A percentile compares a stretch with the other conserved stretches of the same genome.
Evolutionary conservation across 23 red algal genomes (phyloP).

Genomic region (Gracilaria gracilis): DNA sequence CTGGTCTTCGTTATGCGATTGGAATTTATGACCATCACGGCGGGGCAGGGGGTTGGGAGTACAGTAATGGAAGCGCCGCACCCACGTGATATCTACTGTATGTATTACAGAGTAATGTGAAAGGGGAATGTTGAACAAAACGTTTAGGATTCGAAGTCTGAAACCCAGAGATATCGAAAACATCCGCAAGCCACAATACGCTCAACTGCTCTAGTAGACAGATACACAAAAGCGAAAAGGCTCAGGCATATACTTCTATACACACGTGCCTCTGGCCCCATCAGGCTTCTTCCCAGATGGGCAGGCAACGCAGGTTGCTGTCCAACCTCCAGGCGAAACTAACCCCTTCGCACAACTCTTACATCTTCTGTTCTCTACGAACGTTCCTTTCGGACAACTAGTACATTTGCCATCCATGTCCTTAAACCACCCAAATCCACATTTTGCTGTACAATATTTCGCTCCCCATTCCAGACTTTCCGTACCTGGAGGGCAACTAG

Average conservation of each 20-base stretch:
- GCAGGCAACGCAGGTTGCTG: constrained; percentile 19
- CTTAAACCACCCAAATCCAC: constrained; percentile 28
- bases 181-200: not conserved
- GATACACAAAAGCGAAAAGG: not conserved
- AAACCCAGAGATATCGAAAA: not conserved
- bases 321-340: constrained; percentile 19
- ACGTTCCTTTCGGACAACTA: constrained; percentile 26
- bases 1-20: too few species aligned
- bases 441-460: constrained; percentile 28
- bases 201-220: not conserved
- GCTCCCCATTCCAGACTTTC: constrained; percentile 14
- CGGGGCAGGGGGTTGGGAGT: too few species aligned
- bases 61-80: too few species aligned
- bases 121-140: not conserved
- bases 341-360: not conserved
- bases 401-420: constrained; percentile 18
- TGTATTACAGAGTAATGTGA: too few species aligned
- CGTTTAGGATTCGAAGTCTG: not conserved
- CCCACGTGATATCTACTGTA: too few species aligned
- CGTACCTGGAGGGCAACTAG: not conserved
- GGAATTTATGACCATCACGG: too few species aligned
- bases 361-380: constrained; percentile 9
- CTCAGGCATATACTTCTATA: not conserved
- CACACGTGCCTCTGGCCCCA: not conserved
- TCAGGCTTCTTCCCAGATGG: constrained; percentile 9